Percentiles rank a stretch among this genome's conserved stretches.
Evolutionary conservation across 768 basidiomycete species (phyloP).

Genomic region (Kondoa subrosea): DNA sequence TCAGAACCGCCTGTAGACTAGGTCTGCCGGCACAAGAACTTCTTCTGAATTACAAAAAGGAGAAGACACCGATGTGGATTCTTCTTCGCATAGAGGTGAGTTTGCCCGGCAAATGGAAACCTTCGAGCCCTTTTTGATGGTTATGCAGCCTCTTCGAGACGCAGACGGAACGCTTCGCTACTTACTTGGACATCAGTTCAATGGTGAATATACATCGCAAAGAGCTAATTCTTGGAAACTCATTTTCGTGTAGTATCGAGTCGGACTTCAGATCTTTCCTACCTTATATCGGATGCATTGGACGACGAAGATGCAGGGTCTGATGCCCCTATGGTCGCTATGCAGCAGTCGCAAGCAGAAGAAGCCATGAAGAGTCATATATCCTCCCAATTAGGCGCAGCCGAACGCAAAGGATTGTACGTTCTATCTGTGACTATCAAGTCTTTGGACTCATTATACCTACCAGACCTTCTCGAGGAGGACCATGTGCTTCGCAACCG

Average conservation of each 20-base stretch:
- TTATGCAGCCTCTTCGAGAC: conserved; percentile 16
- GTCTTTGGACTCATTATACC: background rate
- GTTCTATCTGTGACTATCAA: background rate
- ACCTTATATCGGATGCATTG: conserved; percentile 14
- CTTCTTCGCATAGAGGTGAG: conserved; percentile 18
- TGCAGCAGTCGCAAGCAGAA: conserved; percentile 10
- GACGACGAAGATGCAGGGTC: conserved; percentile 8
- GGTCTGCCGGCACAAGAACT: conserved; percentile 11
- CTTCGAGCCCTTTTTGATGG: background rate
- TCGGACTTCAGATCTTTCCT: conserved; percentile 10
- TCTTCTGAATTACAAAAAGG: conserved; percentile 14
- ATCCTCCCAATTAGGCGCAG: background rate
- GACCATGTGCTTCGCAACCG: conserved; percentile 1
- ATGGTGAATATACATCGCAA: conserved; percentile 1
- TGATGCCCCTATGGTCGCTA: conserved; percentile 12
- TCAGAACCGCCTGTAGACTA: conserved; percentile 14
- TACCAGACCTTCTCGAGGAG: background rate
- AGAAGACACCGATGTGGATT: conserved; percentile 19
- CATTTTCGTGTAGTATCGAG: conserved; percentile 8
- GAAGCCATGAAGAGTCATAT: conserved; percentile 15
- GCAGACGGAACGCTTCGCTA: conserved; percentile 15
- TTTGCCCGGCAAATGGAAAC: background rate
- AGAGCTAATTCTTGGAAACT: background rate
- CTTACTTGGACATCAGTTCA: conserved; percentile 16
- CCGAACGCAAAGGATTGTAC: background rate